Evolutionary conservation across 2,329 filamentous ascomycete genomes (phyloP).

Genomic region (Exophiala sp.): DNA sequence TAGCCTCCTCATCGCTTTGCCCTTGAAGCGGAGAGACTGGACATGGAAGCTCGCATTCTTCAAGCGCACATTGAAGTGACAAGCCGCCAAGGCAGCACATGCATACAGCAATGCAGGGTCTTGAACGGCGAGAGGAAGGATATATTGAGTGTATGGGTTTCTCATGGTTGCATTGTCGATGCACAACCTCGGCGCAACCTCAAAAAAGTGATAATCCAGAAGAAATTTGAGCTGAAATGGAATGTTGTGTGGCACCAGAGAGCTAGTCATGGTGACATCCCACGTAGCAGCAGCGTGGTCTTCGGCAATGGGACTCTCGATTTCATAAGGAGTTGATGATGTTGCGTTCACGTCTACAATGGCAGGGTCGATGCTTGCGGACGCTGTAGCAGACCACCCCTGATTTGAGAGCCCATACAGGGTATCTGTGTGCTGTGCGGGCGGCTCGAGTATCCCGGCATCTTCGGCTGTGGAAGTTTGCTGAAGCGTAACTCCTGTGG

Average conservation of each 20-base stretch:
- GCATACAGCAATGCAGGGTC: conserved; percentile 10
- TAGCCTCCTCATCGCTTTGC: conserved; percentile 8
- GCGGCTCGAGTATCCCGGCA: too few species aligned
- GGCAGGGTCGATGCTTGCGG: too few species aligned
- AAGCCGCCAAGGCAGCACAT: conserved; percentile 7
- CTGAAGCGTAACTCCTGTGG: too few species aligned
- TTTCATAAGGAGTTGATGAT: not conserved
- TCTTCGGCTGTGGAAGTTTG: too few species aligned
- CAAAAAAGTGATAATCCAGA: conserved; percentile 8
- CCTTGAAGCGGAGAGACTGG: conserved; percentile 3
- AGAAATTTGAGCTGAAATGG: conserved; percentile 6
- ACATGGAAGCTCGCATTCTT: not conserved
- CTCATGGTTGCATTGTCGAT: not conserved
- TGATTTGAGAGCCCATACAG: too few species aligned
- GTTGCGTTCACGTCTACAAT: not conserved
- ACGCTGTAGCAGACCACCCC: too few species aligned
- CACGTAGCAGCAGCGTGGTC: not conserved
- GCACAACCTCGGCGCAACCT: conserved; percentile 6
- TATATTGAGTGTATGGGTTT: conserved; percentile 10
- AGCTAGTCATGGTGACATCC: not conserved
- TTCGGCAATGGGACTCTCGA: not conserved
- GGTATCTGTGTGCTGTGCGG: too few species aligned
- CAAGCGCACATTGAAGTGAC: conserved; percentile 5
- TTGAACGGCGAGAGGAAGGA: conserved; percentile 7
- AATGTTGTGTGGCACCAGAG: conserved; percentile 6